Conservation (phyloP, 164 flowering plant genomes). For the Houttuynia cordata region DNA sequence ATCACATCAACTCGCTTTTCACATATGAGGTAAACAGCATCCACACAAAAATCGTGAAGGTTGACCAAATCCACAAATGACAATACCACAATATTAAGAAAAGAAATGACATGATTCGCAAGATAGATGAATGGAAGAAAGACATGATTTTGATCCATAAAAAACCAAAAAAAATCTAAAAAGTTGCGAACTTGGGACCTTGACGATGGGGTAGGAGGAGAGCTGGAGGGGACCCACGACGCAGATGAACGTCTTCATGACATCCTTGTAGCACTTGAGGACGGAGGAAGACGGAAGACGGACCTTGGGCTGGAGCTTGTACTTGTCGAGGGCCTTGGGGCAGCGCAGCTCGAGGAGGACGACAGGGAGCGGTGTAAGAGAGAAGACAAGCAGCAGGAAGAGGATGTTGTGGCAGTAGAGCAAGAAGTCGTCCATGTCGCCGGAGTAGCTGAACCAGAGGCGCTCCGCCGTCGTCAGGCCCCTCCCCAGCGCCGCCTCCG, state of each 20-base stretch:
- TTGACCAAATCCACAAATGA: no score
- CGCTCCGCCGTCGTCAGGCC: slow-evolving; percentile 53
- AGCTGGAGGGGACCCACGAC: slow-evolving; percentile 81
- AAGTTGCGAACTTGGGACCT: slow-evolving; percentile 6
- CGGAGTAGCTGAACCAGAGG: slow-evolving; percentile 74
- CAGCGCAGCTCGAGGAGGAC: slow-evolving; percentile 32
- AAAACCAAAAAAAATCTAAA: not conserved
- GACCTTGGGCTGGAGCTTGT: slow-evolving; percentile 79
- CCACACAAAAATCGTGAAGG: no score
- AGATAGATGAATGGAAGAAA: no score
- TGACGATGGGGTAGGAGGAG: slow-evolving; percentile 50
- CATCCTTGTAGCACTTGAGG: slow-evolving; percentile 57
- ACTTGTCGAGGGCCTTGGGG: slow-evolving; percentile 22
- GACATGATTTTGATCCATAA: not conserved
- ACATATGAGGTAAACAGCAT: no score
- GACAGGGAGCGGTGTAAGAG: slow-evolving; percentile 52
- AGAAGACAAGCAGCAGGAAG: slow-evolving; percentile 56
- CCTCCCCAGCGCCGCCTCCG: slow-evolving; percentile 46
- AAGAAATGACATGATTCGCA: no score
- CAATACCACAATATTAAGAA: no score
- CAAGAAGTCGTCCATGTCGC: slow-evolving; percentile 45
- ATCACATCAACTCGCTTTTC: no score
- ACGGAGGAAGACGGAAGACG: slow-evolving; percentile 25
- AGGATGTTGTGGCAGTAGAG: slow-evolving; percentile 65
- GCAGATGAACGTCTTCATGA: slow-evolving; percentile 44